These are phyloP conservation scores for Candolleomyces eurysporus DNA, from an alignment of 768 basidiomycete species.

Conservation along the genomic window DNA sequence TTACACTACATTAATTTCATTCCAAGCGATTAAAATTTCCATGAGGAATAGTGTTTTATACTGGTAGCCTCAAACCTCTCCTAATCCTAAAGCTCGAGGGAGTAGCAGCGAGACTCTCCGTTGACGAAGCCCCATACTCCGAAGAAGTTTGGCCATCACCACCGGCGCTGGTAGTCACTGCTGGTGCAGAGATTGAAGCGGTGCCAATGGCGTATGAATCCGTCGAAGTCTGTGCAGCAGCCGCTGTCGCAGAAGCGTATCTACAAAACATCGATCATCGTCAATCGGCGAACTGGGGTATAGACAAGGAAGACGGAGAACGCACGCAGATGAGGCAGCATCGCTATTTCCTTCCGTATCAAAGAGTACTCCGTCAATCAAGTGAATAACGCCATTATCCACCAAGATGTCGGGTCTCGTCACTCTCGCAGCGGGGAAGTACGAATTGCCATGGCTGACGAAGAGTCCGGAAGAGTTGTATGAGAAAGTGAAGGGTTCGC, in stretches of 20 bases:
- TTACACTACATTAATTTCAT: too few species aligned
- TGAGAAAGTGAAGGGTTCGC: conserved; percentile 49
- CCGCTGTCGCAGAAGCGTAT: conserved; percentile 47
- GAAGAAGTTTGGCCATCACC: not conserved
- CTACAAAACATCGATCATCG: conserved; percentile 14
- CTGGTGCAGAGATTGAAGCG: not conserved
- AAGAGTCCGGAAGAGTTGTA: conserved; percentile 58
- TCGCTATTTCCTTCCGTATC: conserved; percentile 38
- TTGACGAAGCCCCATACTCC: too few species aligned
- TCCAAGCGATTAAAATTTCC: too few species aligned
- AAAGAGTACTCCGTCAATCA: conserved; percentile 53
- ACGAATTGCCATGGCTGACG: conserved; percentile 36
- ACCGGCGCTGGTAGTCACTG: not conserved
- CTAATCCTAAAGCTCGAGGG: too few species aligned
- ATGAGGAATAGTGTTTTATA: too few species aligned
- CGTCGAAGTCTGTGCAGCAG: conserved; percentile 33
- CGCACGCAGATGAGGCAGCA: conserved; percentile 53
- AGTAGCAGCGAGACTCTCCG: too few species aligned
- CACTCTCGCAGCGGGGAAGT: conserved; percentile 37
- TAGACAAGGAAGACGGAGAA: conserved; percentile 7
- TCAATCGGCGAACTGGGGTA: not conserved
- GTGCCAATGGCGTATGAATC: conserved; percentile 40
- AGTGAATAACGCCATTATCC: conserved; percentile 68
- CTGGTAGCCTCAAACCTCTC: too few species aligned
- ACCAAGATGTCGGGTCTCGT: conserved; percentile 57